Evolutionary conservation across 176 grass and related monocot genomes (phyloP).

Genomic region (Chloris gayana): DNA sequence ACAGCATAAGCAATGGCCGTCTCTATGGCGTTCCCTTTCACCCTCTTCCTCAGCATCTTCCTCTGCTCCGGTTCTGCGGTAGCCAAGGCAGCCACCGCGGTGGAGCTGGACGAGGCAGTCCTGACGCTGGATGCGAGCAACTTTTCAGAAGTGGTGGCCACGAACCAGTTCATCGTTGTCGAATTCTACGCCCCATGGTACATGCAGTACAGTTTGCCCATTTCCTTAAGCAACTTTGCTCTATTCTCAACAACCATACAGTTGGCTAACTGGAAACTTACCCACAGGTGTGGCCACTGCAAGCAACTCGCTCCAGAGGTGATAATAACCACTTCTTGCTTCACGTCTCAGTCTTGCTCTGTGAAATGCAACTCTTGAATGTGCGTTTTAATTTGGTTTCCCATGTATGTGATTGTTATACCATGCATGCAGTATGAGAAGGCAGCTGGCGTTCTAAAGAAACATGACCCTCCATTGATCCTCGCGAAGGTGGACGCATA

Average conservation of each 20-base stretch:
- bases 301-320: constrained; percentile 77
- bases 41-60: constrained; percentile 34
- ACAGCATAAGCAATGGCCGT: constrained; percentile 58
- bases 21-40: constrained; percentile 36
- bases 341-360: neutral
- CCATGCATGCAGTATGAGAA: constrained; percentile 78
- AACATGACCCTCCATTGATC: constrained; percentile 45
- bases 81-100: neutral
- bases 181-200: constrained; percentile 96
- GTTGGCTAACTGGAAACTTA: constrained; percentile 28
- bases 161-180: constrained; percentile 74
- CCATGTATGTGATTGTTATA: constrained; percentile 22
- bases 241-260: neutral
- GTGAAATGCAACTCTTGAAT: neutral
- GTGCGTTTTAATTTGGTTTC: constrained; percentile 11
- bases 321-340: constrained; percentile 38
- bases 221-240: constrained; percentile 1
- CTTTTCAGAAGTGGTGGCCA: constrained; percentile 73
- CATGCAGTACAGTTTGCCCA: neutral
- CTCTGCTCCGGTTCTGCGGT: constrained; percentile 16
- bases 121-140: constrained; percentile 56
- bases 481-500: constrained; percentile 74
- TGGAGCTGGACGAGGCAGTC: constrained; percentile 41
- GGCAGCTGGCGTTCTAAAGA: constrained; percentile 59
- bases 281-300: constrained; percentile 84